Percentiles rank a stretch among this genome's conserved stretches.
These are phyloP conservation scores for Prunus mume DNA, from an alignment of 306 rosid genomes.

Conservation along the genomic window DNA sequence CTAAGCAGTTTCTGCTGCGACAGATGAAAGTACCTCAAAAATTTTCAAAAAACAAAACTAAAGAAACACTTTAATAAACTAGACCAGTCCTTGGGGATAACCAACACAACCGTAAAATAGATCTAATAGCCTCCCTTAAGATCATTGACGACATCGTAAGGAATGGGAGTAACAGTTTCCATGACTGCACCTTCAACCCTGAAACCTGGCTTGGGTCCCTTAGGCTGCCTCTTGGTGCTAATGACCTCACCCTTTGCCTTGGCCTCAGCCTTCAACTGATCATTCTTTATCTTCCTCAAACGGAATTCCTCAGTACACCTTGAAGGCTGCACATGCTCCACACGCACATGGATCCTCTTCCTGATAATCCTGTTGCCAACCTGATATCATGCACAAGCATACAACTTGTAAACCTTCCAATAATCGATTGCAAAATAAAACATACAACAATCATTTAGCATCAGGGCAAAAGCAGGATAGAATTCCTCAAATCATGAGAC, in stretches of 20 bases:
- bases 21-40: constrained; percentile 1
- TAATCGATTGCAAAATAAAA: not conserved
- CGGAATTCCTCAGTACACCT: constrained; percentile 81
- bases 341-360: constrained; percentile 89
- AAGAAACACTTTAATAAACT: not conserved
- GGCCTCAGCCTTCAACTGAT: constrained; percentile 73
- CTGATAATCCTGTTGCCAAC: constrained; percentile 71
- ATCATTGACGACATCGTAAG: constrained; percentile 91
- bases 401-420: not conserved
- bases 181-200: constrained; percentile 83
- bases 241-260: constrained; percentile 69
- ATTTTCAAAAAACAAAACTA: not conserved
- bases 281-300: constrained; percentile 66
- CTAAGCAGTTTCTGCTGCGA: constrained; percentile 2
- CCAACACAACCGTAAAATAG: not conserved
- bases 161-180: constrained; percentile 96
- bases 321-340: constrained; percentile 89
- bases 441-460: not conserved
- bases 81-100: not conserved
- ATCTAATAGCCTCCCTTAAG: constrained; percentile 92
- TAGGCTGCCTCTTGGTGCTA: constrained; percentile 86
- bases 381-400: constrained; percentile 29
- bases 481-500: not conserved
- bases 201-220: constrained; percentile 93
- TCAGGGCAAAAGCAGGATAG: too few relatives aligned